These are phyloP conservation scores for Sporothrix globosa DNA, from an alignment of 2,329 filamentous ascomycete species.

Conservation along the genomic window DNA sequence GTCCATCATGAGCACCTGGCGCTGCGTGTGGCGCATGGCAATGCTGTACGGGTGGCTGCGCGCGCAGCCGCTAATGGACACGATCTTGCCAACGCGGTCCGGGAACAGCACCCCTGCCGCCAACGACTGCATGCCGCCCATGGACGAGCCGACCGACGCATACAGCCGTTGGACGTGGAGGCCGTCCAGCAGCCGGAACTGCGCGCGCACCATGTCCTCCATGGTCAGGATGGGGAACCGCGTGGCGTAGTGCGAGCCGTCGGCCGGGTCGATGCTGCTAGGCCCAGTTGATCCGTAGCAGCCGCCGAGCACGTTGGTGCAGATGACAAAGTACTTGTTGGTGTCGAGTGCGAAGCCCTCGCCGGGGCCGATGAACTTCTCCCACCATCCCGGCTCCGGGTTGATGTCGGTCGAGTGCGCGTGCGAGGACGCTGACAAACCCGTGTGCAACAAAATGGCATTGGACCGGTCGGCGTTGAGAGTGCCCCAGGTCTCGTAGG, in stretches of 20 bases:
- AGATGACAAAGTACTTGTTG: slow-evolving; percentile 88
- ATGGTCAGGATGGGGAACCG: slow-evolving; percentile 94
- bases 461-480: slow-evolving; percentile 82
- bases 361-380: slow-evolving; percentile 93
- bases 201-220: slow-evolving; percentile 95
- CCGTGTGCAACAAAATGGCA: slow-evolving; percentile 89
- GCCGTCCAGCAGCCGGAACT: slow-evolving; percentile 83
- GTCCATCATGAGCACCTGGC: slow-evolving; percentile 98
- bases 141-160: slow-evolving; percentile 91
- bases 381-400: slow-evolving; percentile 94
- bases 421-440: slow-evolving; percentile 94
- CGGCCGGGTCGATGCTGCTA: slow-evolving; percentile 81
- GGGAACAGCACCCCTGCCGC: slow-evolving; percentile 84
- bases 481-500: slow-evolving; percentile 89
- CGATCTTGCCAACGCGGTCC: slow-evolving; percentile 76
- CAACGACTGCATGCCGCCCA: slow-evolving; percentile 98
- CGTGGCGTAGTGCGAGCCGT: slow-evolving; percentile 87
- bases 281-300: slow-evolving; percentile 97
- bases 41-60: slow-evolving; percentile 97
- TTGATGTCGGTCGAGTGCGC: slow-evolving; percentile 89
- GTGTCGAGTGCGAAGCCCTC: slow-evolving; percentile 73
- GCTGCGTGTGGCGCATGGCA: slow-evolving; percentile 96
- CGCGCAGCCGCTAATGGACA: slow-evolving; percentile 90
- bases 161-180: slow-evolving; percentile 78
- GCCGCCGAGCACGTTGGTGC: slow-evolving; percentile 93